Evolutionary conservation across 2,329 filamentous ascomycete species (phyloP).

Genomic region (Beauveria sp.): DNA sequence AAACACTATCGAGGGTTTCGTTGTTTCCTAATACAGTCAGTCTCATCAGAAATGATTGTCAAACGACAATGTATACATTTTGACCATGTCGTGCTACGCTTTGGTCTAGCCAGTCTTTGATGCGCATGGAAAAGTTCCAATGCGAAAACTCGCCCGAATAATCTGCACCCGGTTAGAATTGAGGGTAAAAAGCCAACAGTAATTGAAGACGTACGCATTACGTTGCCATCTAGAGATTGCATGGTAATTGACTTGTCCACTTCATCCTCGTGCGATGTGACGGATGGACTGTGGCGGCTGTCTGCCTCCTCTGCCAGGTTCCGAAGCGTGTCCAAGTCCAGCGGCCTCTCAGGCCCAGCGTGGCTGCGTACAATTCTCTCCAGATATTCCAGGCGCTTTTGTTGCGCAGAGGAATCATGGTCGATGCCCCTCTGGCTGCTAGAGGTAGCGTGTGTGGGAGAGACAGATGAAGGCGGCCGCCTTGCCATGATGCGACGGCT

Average conservation of each 20-base stretch:
- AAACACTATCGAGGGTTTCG: conserved; percentile 1
- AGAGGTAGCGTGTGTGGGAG: not conserved
- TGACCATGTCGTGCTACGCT: conserved; percentile 22
- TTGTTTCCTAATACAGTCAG: conserved; percentile 21
- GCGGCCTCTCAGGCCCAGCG: conserved; percentile 2
- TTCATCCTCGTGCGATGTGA: conserved; percentile 13
- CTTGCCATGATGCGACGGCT: not conserved
- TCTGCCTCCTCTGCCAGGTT: conserved; percentile 29
- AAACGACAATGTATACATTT: conserved; percentile 17
- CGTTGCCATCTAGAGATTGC: conserved; percentile 32
- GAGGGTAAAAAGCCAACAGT: not conserved
- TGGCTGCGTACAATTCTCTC: conserved; percentile 10
- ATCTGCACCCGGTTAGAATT: conserved; percentile 23
- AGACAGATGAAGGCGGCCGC: not conserved
- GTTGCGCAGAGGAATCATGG: not conserved
- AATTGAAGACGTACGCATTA: conserved; percentile 24
- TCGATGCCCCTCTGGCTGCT: not conserved
- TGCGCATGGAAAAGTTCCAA: conserved; percentile 45
- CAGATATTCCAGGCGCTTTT: conserved; percentile 11
- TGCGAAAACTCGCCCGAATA: conserved; percentile 46
- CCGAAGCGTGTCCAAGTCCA: conserved; percentile 23
- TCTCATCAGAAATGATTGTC: not conserved
- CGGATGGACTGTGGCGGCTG: conserved; percentile 11
- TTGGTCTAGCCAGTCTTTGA: conserved; percentile 41
- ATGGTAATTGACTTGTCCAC: conserved; percentile 25